Percentiles rank a stretch among this genome's conserved stretches.
These are phyloP conservation scores for Aspergillus sp. DNA, from an alignment of 2,329 filamentous ascomycete genomes.

Conservation along the genomic window DNA sequence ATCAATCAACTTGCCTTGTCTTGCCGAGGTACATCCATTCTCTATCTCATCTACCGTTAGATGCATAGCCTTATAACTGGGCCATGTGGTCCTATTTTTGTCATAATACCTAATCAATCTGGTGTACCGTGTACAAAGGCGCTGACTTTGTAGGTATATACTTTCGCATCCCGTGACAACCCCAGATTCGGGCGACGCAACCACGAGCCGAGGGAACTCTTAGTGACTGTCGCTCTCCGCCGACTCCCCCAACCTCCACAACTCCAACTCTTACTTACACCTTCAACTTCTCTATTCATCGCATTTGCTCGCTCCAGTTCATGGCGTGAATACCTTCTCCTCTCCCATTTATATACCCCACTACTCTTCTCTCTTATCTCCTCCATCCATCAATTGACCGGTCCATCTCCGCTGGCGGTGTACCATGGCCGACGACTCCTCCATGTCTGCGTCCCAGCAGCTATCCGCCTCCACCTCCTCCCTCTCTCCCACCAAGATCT, in stretches of 20 bases:
- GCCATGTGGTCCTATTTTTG: too few relatives aligned
- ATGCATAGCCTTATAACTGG: too few relatives aligned
- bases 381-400: conserved; percentile 4
- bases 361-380: not conserved
- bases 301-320: not conserved
- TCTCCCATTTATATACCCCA: not conserved
- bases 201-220: not conserved
- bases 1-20: too few relatives aligned
- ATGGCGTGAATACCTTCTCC: not conserved
- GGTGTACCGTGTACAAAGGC: too few relatives aligned
- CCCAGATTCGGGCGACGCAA: not conserved
- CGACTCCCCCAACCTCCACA: not conserved
- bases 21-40: too few relatives aligned
- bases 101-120: too few relatives aligned
- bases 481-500: conserved; percentile 58
- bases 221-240: too few relatives aligned
- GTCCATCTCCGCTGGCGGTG: conserved; percentile 17
- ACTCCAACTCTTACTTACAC: not conserved
- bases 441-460: conserved; percentile 42
- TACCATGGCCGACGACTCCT: conserved; percentile 32
- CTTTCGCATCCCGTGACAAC: not conserved
- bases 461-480: conserved; percentile 67
- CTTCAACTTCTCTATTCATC: not conserved
- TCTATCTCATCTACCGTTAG: too few relatives aligned
- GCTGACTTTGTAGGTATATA: too few relatives aligned